These are phyloP conservation scores for Coemansia sp. DNA, from an alignment of 192 early-diverging fungal species.

Conservation along the genomic window DNA sequence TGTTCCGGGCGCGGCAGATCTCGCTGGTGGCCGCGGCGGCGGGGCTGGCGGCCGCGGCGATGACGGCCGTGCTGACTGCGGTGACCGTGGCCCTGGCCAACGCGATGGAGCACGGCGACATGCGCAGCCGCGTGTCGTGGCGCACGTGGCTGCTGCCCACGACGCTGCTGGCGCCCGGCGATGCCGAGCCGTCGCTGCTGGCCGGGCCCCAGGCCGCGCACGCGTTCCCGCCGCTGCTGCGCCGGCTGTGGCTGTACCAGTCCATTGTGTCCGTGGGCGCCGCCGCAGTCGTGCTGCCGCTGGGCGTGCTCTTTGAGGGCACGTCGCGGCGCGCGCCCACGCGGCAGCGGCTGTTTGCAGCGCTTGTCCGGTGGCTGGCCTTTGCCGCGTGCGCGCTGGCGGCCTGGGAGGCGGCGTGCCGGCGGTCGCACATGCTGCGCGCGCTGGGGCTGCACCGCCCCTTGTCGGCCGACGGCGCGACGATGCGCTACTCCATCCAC, in stretches of 20 bases:
- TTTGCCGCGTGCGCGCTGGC: slow-evolving; percentile 3
- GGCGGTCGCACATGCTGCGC: slow-evolving; percentile 12
- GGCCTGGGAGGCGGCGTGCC: slow-evolving; percentile 22
- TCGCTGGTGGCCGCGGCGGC: slow-evolving; percentile 23
- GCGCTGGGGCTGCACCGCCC: slow-evolving; percentile 28
- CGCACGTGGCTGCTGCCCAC: slow-evolving; percentile 47
- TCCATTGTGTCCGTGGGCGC: slow-evolving; percentile 29
- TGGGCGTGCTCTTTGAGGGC: slow-evolving; percentile 38
- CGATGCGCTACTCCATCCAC: slow-evolving; percentile 38
- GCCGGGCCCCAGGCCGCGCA: slow-evolving; percentile 37
- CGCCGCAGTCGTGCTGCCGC: slow-evolving; percentile 24
- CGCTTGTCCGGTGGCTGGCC: slow-evolving; percentile 21
- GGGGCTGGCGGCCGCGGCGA: slow-evolving; percentile 38
- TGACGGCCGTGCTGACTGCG: slow-evolving; percentile 26
- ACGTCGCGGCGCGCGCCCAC: slow-evolving; percentile 29
- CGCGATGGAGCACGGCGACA: slow-evolving; percentile 45
- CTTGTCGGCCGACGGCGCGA: slow-evolving; percentile 22
- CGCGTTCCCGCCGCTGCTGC: slow-evolving; percentile 46
- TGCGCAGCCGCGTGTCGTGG: slow-evolving; percentile 23
- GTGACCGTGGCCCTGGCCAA: slow-evolving; percentile 44
- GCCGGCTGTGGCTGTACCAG: slow-evolving; percentile 49
- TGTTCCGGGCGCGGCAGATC: slow-evolving; percentile 43
- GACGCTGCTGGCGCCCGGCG: slow-evolving; percentile 35
- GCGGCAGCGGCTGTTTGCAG: slow-evolving; percentile 16
- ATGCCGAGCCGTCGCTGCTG: not conserved